Evolutionary conservation across 1,284 basidiomycete species (phyloP).

Genomic region (Agaricales sp.): DNA sequence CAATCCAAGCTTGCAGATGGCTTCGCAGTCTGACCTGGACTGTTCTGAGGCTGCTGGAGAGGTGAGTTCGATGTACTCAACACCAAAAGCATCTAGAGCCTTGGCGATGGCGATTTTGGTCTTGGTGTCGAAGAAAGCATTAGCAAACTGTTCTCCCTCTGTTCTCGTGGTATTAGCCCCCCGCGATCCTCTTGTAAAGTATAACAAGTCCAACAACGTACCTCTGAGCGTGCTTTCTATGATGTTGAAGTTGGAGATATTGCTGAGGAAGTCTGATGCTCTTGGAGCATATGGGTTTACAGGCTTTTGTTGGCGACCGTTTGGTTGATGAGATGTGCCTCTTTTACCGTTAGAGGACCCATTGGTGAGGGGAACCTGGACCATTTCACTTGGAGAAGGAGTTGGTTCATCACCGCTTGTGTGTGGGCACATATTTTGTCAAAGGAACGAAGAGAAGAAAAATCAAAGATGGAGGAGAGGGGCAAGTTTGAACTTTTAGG

Average conservation of each 20-base stretch:
- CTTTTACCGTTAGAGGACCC: constrained; percentile 32
- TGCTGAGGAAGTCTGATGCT: constrained; percentile 87
- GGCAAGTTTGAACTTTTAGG: not conserved
- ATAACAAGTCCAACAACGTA: constrained; percentile 27
- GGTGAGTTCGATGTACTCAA: constrained; percentile 99
- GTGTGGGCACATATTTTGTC: constrained; percentile 53
- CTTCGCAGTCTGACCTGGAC: constrained; percentile 91
- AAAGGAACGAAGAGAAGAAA: constrained; percentile 10
- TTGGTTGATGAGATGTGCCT: constrained; percentile 24
- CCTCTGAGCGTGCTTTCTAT: constrained; percentile 95
- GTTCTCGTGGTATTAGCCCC: not conserved
- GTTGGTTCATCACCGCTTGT: constrained; percentile 39
- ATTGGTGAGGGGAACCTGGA: constrained; percentile 49
- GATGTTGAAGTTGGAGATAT: constrained; percentile 90
- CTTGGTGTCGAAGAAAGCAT: constrained; percentile 98
- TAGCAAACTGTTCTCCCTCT: constrained; percentile 99
- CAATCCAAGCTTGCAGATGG: constrained; percentile 98
- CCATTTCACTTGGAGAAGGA: constrained; percentile 49
- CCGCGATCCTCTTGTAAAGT: not conserved
- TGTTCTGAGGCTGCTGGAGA: constrained; percentile 98
- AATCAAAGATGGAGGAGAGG: not conserved
- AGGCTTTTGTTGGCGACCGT: constrained; percentile 28
- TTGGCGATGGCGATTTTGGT: constrained; percentile 99
- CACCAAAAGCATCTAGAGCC: constrained; percentile 94
- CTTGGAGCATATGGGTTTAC: constrained; percentile 81